These are phyloP conservation scores for Boletus pseudo-olivaceus DNA, from an alignment of 768 basidiomycete genomes.

Conservation along the genomic window DNA sequence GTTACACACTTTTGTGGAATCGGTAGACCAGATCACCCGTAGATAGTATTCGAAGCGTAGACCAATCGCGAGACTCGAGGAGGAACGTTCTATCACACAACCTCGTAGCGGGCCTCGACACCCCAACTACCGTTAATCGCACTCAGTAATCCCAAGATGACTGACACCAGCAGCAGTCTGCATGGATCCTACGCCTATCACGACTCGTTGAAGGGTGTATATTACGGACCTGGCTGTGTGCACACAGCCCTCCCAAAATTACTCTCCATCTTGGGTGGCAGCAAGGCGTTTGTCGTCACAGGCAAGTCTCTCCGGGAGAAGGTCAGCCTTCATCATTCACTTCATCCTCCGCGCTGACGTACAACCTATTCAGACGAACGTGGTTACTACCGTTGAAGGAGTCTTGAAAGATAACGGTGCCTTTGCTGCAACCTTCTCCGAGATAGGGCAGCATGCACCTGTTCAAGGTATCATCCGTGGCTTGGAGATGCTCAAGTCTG, in stretches of 20 bases:
- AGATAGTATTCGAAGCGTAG: conserved; percentile 1
- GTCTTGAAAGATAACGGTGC: conserved; percentile 55
- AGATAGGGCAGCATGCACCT: conserved; percentile 72
- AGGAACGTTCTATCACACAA: conserved; percentile 4
- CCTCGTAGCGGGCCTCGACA: not conserved
- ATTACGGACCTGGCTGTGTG: conserved; percentile 70
- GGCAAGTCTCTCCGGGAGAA: conserved; percentile 66
- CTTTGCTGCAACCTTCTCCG: conserved; percentile 66
- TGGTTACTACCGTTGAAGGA: conserved; percentile 25
- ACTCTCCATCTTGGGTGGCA: conserved; percentile 48
- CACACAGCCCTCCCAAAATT: conserved; percentile 62
- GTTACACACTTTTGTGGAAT: conserved; percentile 6
- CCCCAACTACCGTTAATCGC: not conserved
- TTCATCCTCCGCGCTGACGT: conserved; percentile 8
- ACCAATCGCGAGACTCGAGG: not conserved
- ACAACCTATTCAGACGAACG: conserved; percentile 21
- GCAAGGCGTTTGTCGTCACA: conserved; percentile 68
- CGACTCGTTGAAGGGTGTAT: conserved; percentile 62
- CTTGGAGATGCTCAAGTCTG: conserved; percentile 49
- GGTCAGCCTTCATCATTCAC: conserved; percentile 28
- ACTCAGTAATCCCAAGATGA: conserved; percentile 1
- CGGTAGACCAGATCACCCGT: conserved; percentile 3
- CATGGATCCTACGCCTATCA: conserved; percentile 65
- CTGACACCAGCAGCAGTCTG: conserved; percentile 5
- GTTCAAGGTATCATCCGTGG: conserved; percentile 62